Conservation (phyloP, 371 early-diverging fungal genomes). For the Zychaea mexicana region DNA sequence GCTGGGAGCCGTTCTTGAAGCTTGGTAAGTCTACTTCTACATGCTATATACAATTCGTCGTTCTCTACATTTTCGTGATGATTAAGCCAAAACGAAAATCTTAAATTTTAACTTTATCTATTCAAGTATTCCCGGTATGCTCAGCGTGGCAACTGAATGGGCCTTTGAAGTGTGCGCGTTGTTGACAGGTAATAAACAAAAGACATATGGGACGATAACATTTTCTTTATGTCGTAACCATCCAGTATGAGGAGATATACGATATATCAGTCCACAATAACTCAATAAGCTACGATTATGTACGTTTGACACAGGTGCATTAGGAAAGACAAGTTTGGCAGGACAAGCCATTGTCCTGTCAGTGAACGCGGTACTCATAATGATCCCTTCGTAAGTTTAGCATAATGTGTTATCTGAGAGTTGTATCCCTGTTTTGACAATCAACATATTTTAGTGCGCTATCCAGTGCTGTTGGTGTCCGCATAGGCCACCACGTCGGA, state of each 20-base stretch:
- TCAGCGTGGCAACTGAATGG: constrained; percentile 50
- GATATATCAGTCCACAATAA: too few species aligned
- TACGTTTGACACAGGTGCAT: constrained; percentile 26
- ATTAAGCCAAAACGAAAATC: too few species aligned
- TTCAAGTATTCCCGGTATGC: constrained; percentile 51
- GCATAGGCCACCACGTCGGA: constrained; percentile 44
- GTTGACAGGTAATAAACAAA: constrained; percentile 30
- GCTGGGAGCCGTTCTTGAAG: constrained; percentile 40
- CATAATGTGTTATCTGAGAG: background rate
- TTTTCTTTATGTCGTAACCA: too few species aligned
- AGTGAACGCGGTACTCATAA: constrained; percentile 32
- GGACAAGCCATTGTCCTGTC: constrained; percentile 43
- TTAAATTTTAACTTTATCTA: background rate
- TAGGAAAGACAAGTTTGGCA: constrained; percentile 45
- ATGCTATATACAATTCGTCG: too few species aligned
- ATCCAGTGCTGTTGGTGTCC: constrained; percentile 32
- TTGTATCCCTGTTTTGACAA: background rate
- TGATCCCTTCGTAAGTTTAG: constrained; percentile 38
- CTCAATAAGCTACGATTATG: too few species aligned
- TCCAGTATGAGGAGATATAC: too few species aligned
- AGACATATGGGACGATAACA: too few species aligned
- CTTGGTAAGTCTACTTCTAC: constrained; percentile 36
- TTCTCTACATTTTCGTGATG: too few species aligned
- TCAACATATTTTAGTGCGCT: constrained; percentile 24
- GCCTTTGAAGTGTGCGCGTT: constrained; percentile 54